Conservation (phyloP, 2,329 filamentous ascomycete genomes). For the Pseudonectria buxi region DNA sequence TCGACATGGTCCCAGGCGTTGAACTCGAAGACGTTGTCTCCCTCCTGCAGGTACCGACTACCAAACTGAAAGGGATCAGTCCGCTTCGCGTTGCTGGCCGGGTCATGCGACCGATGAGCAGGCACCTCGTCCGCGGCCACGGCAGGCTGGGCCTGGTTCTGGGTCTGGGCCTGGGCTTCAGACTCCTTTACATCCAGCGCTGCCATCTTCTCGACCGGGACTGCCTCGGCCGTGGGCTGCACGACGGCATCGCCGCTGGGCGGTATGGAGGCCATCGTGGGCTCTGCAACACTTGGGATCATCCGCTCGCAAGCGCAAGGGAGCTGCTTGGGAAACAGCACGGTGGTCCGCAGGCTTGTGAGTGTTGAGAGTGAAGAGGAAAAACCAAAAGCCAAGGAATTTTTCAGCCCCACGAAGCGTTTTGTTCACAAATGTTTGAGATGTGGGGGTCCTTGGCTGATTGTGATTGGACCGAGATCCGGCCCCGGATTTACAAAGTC, state of each 20-base stretch:
- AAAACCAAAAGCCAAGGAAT: constrained; percentile 15
- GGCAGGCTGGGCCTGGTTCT: constrained; percentile 2
- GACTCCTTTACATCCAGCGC: constrained; percentile 20
- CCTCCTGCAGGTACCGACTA: constrained; percentile 73
- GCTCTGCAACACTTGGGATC: constrained; percentile 11
- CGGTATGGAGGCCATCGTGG: constrained; percentile 18
- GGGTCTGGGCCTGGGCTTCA: constrained; percentile 3
- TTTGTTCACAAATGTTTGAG: constrained; percentile 15
- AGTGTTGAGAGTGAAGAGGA: constrained; percentile 7
- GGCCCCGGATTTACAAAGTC: constrained; percentile 5
- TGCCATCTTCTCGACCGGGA: constrained; percentile 18
- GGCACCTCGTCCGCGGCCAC: constrained; percentile 29
- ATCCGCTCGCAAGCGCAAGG: constrained; percentile 18
- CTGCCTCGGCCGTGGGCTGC: constrained; percentile 11
- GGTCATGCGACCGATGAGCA: constrained; percentile 64
- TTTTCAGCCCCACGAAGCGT: constrained; percentile 12
- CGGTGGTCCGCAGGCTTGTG: too few relatives aligned
- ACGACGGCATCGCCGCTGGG: constrained; percentile 16
- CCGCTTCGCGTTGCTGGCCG: constrained; percentile 70
- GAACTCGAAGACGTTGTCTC: constrained; percentile 90
- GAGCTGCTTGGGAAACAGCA: too few relatives aligned
- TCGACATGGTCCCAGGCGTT: constrained; percentile 99
- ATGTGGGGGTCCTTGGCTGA: constrained; percentile 2
- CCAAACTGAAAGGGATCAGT: constrained; percentile 94
- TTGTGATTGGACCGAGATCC: not conserved